A percentile compares a stretch with the other conserved stretches of the same genome.
phyloP scores from a whole-genome alignment of 352 stramenopile genomes.

The Phytophthora uliginosa region DNA sequence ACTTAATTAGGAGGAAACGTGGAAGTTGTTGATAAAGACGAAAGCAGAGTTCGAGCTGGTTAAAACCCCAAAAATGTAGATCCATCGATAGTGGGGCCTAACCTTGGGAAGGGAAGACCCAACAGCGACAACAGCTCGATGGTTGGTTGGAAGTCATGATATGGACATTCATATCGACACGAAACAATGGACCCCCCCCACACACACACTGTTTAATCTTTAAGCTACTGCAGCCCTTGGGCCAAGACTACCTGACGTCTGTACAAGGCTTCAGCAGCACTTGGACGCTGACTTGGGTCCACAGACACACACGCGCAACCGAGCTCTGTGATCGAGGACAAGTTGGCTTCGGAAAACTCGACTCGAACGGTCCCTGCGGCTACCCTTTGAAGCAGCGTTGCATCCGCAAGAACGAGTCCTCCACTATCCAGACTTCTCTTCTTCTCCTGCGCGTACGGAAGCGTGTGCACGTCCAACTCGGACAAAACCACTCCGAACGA shows the following conservation, averaged over 20 bases:
- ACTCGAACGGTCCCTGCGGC: constrained; percentile 18
- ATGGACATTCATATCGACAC: background rate
- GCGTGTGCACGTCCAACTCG: constrained; percentile 24
- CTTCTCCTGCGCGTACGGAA: constrained; percentile 18
- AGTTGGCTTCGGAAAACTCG: constrained; percentile 5
- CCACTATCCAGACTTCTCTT: constrained; percentile 15
- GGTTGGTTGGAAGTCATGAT: too few species aligned
- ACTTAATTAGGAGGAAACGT: too few species aligned
- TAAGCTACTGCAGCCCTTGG: background rate
- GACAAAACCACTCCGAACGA: constrained; percentile 30
- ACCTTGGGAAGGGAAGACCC: too few species aligned
- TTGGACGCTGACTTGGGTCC: constrained; percentile 19
- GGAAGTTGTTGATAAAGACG: too few species aligned
- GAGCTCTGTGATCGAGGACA: constrained; percentile 19
- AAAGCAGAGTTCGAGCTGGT: too few species aligned
- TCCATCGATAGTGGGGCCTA: too few species aligned
- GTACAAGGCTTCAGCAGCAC: constrained; percentile 28
- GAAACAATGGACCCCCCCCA: background rate
- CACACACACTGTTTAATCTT: too few species aligned
- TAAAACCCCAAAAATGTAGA: too few species aligned
- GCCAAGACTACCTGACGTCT: constrained; percentile 14
- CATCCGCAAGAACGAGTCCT: constrained; percentile 6
- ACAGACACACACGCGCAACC: constrained; percentile 19
- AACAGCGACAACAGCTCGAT: too few species aligned
- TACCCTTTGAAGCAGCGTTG: constrained; percentile 21